Conservation (phyloP, 1,284 basidiomycete genomes). For the Malassezia japonica region DNA sequence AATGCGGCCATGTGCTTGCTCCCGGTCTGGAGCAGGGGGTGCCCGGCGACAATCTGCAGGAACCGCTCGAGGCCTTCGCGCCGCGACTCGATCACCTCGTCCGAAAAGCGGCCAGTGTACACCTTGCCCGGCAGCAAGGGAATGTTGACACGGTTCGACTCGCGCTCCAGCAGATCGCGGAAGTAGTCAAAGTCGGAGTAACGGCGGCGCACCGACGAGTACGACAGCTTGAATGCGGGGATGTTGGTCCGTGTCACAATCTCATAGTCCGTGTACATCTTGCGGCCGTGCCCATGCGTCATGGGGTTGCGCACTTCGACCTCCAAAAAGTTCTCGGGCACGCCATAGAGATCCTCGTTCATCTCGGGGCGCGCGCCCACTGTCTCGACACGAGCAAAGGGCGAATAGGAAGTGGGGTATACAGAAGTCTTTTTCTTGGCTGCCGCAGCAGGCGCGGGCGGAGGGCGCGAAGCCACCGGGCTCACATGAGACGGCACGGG, state of each 20-base stretch:
- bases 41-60: constrained; percentile 89
- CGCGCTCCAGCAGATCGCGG: constrained; percentile 91
- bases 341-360: constrained; percentile 89
- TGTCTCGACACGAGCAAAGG: constrained; percentile 44
- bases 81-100: constrained; percentile 87
- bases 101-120: constrained; percentile 66
- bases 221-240: constrained; percentile 91
- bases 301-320: constrained; percentile 95
- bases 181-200: constrained; percentile 99
- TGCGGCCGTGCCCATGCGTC: constrained; percentile 69
- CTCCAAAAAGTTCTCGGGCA: constrained; percentile 83
- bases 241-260: constrained; percentile 98
- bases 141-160: constrained; percentile 93
- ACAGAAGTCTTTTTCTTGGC: constrained; percentile 8
- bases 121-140: constrained; percentile 86
- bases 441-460: no score
- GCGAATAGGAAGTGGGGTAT: constrained; percentile 34
- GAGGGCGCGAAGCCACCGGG: no score
- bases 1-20: constrained; percentile 95
- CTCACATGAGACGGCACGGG: no score
- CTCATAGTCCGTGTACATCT: constrained; percentile 99
- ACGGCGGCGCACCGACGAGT: constrained; percentile 83
- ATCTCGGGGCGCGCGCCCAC: constrained; percentile 27
- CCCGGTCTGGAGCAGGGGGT: constrained; percentile 93
- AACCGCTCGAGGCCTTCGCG: constrained; percentile 91